These are phyloP conservation scores for Hippophae gyantsensis DNA, from an alignment of 306 rosid species.

Conservation along the genomic window DNA sequence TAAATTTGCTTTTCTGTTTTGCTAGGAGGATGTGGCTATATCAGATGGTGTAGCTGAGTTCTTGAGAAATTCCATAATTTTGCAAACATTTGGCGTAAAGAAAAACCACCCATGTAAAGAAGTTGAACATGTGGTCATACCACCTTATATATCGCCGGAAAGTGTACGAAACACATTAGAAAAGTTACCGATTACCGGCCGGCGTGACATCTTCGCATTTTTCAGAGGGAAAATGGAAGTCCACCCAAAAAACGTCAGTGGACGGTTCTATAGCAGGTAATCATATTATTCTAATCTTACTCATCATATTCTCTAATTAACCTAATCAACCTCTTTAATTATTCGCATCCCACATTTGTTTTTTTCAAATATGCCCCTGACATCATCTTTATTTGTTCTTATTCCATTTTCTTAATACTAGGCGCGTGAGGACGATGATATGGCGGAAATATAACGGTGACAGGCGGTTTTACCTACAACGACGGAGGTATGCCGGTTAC, in stretches of 20 bases:
- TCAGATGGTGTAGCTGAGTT: conserved; percentile 64
- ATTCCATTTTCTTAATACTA: neutral
- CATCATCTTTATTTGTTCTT: neutral
- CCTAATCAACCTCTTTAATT: conserved; percentile 11
- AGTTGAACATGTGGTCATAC: conserved; percentile 79
- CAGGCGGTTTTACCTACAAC: conserved; percentile 53
- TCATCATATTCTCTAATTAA: neutral
- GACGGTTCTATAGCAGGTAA: conserved; percentile 94
- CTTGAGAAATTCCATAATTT: conserved; percentile 63
- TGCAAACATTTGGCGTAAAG: conserved; percentile 79
- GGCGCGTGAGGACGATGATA: conserved; percentile 69
- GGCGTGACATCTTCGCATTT: conserved; percentile 74
- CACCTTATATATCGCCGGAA: conserved; percentile 72
- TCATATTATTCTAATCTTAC: neutral
- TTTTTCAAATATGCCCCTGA: conserved; percentile 16
- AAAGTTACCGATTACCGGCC: conserved; percentile 32
- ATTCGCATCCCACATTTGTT: neutral
- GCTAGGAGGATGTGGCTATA: conserved; percentile 72
- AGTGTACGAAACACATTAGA: conserved; percentile 30
- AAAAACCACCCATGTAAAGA: conserved; percentile 73
- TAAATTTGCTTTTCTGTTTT: neutral
- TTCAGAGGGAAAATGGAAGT: conserved; percentile 96
- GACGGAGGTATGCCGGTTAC: conserved; percentile 77
- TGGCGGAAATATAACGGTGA: conserved; percentile 66
- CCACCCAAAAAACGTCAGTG: conserved; percentile 87